Base-by-base conservation (phyloP, 306 rosid species). In the Begonia masoniana region DNA sequence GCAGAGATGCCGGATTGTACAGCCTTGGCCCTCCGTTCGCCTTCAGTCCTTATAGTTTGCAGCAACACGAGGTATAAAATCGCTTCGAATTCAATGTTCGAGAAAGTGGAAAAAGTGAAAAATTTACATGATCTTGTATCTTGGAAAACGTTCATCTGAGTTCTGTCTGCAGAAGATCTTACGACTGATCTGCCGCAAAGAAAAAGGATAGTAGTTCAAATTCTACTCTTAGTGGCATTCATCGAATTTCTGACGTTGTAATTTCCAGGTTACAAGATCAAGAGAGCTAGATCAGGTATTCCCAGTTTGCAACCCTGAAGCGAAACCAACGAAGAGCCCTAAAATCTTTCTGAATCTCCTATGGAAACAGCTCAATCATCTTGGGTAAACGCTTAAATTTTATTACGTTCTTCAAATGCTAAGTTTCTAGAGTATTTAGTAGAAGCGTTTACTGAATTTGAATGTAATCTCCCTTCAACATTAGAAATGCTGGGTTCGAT, bases 401-500 rank as follows among this genome's bases (percentile, higher is more conserved):
- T 13, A 43, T 43, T 55, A 49, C 43, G 17, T 2, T 9, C 16
- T 1, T 53, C 57, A 54, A 24, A 45, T 45, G n/a, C n/a, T 7
- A 24, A 24, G 6, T 52, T 61, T 36, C 48, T 36, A 36, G 19
- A 49, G 11, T 14, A 23, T 13, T 61, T 23, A 4, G 23, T 61
- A 6, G 10, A 1, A 41, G 21, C 15, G 12, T 41, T 9, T 52
- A 41, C 14, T 23, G 14, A 19, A 3, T 41, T 42, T 47, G 23
- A 13, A n/a, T 52, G 21, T 21, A 21, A 21, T 31, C 53, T 67
- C 58, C 21, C 54, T 7, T 0, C 13, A 70, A 70, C 67, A 10
- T 68, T 69, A 92, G 95, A 81, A 92, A 92, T 71, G 96, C 99
- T 61, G 99, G 96, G 9, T 92, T 92, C 60, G 96, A 92, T 62